Evolutionary conservation across 2,329 filamentous ascomycete species (phyloP), one percentile per base, ranked within the genome.

Genomic region (Cercospora janseana): DNA sequence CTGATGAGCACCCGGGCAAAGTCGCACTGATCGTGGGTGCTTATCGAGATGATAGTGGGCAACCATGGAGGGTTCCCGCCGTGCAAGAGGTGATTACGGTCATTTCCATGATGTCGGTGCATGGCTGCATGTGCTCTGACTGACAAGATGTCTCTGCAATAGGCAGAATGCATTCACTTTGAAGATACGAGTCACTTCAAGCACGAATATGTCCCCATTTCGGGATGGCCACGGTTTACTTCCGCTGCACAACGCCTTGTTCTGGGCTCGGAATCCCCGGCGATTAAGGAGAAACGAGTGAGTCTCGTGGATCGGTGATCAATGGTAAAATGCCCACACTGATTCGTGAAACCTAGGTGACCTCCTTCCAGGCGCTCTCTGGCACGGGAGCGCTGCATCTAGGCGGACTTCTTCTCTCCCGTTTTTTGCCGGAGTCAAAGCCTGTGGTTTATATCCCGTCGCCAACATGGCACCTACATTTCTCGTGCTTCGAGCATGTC

Each of bases 191-290:
- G n/a, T n/a, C n/a, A 84, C 42, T 77, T 92, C 66, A 92, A 96
- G 81, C 95, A 97, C 79, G 92, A 96, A 75, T 96, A 96, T 72
- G 88, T 92, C 59, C 89, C 89, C 71, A 97, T 98, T 75, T 96
- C 92, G 34, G 93, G 93, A 77, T 81, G 97, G 32, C 88, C 90
- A 60, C 80, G 89, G 63, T 96, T 97, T 79, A 93, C 90, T 72
- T 87, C 87, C 69, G 87, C 90, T 59, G 92, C 92, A 49, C 90
- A 90, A 58, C 76, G 87, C 69, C 84, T 97, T 53, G 92, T 92
- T 65, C 97, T 96, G 72, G 92, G 92, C 60, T 70, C 81, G 64
- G 83, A 87, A 73, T 92, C 86, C 54, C 73, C 84, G 32, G 85
- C 83, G 62, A 80, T 96, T 65, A 79, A 78, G 62, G 79, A 84